These are phyloP conservation scores for Fusarium paranaense DNA, from an alignment of 2,329 filamentous ascomycete species.

Conservation along the genomic window DNA sequence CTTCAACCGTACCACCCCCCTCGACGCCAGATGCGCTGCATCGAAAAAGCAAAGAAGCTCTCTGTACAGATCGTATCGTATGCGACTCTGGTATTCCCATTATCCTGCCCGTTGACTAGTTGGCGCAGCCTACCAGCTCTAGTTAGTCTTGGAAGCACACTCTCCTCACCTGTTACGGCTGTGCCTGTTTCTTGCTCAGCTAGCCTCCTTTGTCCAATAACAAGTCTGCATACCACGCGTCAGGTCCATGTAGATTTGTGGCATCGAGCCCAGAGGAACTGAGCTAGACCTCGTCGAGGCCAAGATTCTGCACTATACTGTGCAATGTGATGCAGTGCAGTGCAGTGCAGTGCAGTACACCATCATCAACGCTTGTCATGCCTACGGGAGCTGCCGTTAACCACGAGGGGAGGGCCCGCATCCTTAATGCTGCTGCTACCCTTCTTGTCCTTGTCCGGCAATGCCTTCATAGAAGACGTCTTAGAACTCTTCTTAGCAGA, in stretches of 20 bases:
- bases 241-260: background rate
- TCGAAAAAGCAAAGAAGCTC: background rate
- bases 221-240: background rate
- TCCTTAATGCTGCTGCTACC: conserved; percentile 10
- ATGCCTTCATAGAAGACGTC: conserved; percentile 20
- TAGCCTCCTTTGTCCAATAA: background rate
- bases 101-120: background rate
- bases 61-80: background rate
- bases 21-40: background rate
- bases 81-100: background rate
- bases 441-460: conserved; percentile 17
- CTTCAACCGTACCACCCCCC: background rate
- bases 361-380: conserved; percentile 6
- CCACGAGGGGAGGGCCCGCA: conserved; percentile 24
- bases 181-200: background rate
- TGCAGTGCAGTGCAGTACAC: background rate
- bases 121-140: conserved; percentile 8
- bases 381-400: conserved; percentile 33
- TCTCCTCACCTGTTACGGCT: background rate
- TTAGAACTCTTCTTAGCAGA: conserved; percentile 26
- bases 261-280: background rate
- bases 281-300: background rate
- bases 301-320: background rate
- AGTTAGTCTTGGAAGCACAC: background rate
- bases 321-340: background rate